Evolutionary conservation across 2,329 filamentous ascomycete genomes (phyloP).

Genomic region (Penicillium digitatum): DNA sequence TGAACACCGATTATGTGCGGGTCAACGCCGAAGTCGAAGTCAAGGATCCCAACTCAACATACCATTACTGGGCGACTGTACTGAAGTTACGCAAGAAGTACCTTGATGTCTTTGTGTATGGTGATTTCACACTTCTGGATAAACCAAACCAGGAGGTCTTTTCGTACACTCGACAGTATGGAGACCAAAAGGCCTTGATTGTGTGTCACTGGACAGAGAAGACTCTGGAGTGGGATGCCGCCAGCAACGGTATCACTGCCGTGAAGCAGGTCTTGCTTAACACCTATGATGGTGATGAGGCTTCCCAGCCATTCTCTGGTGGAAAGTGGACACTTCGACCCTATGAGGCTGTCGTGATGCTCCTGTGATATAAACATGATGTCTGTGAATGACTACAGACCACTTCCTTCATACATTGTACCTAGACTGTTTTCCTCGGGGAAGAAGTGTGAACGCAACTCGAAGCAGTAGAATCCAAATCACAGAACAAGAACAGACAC

Average conservation of each 20-base stretch:
- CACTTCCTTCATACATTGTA: background rate
- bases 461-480: background rate
- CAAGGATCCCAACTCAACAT: constrained; percentile 47
- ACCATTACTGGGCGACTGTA: constrained; percentile 59
- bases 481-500: no score
- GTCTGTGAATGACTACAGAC: background rate
- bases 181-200: constrained; percentile 33
- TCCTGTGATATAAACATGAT: constrained; percentile 16
- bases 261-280: constrained; percentile 32
- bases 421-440: background rate
- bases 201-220: constrained; percentile 37
- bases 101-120: constrained; percentile 64
- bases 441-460: background rate
- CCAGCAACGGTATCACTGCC: constrained; percentile 24
- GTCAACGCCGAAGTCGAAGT: constrained; percentile 57
- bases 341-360: constrained; percentile 33
- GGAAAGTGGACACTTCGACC: constrained; percentile 32
- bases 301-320: constrained; percentile 21
- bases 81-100: constrained; percentile 59
- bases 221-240: constrained; percentile 31
- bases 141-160: constrained; percentile 53
- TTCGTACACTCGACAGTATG: constrained; percentile 49
- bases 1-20: constrained; percentile 59
- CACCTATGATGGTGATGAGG: constrained; percentile 27
- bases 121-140: constrained; percentile 57